Evolutionary conservation across 2,329 filamentous ascomycete genomes (phyloP).

Genomic region (Aureobasidium subglaciale): DNA sequence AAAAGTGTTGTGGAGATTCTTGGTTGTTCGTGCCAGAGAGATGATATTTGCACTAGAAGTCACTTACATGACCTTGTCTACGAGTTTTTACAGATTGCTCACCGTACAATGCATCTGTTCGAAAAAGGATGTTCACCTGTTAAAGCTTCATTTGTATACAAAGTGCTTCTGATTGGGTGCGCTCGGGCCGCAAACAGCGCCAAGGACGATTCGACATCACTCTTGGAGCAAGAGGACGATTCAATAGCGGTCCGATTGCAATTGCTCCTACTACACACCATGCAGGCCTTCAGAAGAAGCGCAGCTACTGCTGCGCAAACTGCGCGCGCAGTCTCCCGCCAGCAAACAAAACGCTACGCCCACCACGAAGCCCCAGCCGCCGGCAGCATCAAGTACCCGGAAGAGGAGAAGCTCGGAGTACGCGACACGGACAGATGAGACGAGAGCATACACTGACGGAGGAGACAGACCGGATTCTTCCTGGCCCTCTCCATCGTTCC

Average conservation of each 20-base stretch:
- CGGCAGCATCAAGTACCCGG: slow-evolving; percentile 27
- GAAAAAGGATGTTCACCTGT: neutral
- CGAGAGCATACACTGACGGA: neutral
- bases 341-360: slow-evolving; percentile 36
- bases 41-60: too few species aligned
- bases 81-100: too few species aligned
- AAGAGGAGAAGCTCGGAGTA: slow-evolving; percentile 46
- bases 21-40: too few species aligned
- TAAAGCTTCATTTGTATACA: neutral
- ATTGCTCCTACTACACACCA: slow-evolving; percentile 22
- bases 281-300: slow-evolving; percentile 41
- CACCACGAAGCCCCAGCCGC: slow-evolving; percentile 31
- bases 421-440: slow-evolving; percentile 25
- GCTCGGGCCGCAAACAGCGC: neutral
- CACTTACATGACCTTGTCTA: too few species aligned
- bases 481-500: slow-evolving; percentile 41
- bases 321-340: slow-evolving; percentile 29
- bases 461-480: slow-evolving; percentile 41
- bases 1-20: too few species aligned
- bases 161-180: slow-evolving; percentile 3
- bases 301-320: slow-evolving; percentile 35
- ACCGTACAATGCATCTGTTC: neutral
- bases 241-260: neutral
- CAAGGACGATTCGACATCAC: slow-evolving; percentile 9
- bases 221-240: slow-evolving; percentile 2